Conservation (phyloP, 768 basidiomycete species). For the Lactarius indigo region DNA sequence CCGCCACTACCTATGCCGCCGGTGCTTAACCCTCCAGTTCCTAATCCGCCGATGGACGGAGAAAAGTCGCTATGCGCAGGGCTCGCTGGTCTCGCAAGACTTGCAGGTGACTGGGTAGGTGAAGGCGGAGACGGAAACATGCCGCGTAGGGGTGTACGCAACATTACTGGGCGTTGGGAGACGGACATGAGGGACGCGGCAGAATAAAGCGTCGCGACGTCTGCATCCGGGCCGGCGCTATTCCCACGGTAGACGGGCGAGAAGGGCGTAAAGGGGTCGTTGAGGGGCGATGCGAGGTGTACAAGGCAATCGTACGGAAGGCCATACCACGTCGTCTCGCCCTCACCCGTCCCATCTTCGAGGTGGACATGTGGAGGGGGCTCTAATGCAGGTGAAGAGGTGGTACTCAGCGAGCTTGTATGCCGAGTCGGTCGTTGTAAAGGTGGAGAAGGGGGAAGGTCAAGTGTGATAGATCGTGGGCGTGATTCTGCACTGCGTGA, state of each 20-base stretch:
- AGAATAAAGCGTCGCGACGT: constrained; percentile 84
- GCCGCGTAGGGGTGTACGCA: constrained; percentile 37
- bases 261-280: constrained; percentile 46
- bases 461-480: constrained; percentile 23
- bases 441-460: constrained; percentile 20
- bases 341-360: constrained; percentile 26
- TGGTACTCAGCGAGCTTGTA: constrained; percentile 24
- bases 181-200: constrained; percentile 77
- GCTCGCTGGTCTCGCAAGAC: constrained; percentile 32
- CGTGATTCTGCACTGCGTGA: constrained; percentile 23
- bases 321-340: constrained; percentile 45
- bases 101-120: constrained; percentile 27
- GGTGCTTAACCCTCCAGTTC: neutral
- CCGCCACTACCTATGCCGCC: neutral
- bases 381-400: neutral
- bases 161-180: constrained; percentile 36
- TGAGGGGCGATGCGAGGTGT: constrained; percentile 62
- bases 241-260: constrained; percentile 34
- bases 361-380: constrained; percentile 6
- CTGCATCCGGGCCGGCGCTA: constrained; percentile 55
- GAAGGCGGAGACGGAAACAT: constrained; percentile 30
- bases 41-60: constrained; percentile 12
- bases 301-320: constrained; percentile 72
- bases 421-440: constrained; percentile 29
- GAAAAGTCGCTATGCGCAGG: constrained; percentile 29